These are phyloP conservation scores for Penicillium polonicum DNA, from an alignment of 2,329 filamentous ascomycete species.

Conservation along the genomic window DNA sequence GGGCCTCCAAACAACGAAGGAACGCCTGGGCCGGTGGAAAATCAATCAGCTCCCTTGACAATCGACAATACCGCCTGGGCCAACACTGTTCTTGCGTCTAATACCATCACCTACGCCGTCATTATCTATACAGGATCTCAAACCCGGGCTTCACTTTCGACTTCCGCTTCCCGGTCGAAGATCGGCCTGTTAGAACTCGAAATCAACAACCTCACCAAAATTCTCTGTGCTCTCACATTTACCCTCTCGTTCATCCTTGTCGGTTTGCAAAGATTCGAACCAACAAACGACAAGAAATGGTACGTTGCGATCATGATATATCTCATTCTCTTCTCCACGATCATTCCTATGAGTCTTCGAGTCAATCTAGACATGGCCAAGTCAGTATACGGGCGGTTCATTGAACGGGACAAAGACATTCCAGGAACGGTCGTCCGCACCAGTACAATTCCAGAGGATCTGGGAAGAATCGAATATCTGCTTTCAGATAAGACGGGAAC, in stretches of 20 bases:
- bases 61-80: conserved; percentile 99
- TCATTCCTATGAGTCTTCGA: conserved; percentile 92
- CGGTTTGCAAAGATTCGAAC: conserved; percentile 75
- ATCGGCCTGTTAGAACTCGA: conserved; percentile 91
- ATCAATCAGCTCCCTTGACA: conserved; percentile 58
- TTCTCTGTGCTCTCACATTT: conserved; percentile 84
- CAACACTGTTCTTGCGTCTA: conserved; percentile 94
- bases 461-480: conserved; percentile 93
- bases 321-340: conserved; percentile 96
- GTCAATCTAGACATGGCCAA: conserved; percentile 98
- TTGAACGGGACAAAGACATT: conserved; percentile 86
- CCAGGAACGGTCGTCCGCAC: conserved; percentile 90
- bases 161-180: conserved; percentile 87
- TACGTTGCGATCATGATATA: conserved; percentile 99
- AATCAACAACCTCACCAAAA: conserved; percentile 96
- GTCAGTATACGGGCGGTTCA: conserved; percentile 92
- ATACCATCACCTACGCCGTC: conserved; percentile 81
- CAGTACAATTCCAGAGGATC: conserved; percentile 94
- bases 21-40: conserved; percentile 20
- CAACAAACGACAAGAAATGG: conserved; percentile 61
- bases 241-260: conserved; percentile 85
- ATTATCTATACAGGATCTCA: conserved; percentile 94
- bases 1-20: conserved; percentile 17
- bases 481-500: conserved; percentile 98
- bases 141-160: conserved; percentile 90